Evolutionary conservation across 345 rosid species (phyloP), one percentile per base, ranked within the genome.

Genomic region (Melaleuca alternifolia): DNA sequence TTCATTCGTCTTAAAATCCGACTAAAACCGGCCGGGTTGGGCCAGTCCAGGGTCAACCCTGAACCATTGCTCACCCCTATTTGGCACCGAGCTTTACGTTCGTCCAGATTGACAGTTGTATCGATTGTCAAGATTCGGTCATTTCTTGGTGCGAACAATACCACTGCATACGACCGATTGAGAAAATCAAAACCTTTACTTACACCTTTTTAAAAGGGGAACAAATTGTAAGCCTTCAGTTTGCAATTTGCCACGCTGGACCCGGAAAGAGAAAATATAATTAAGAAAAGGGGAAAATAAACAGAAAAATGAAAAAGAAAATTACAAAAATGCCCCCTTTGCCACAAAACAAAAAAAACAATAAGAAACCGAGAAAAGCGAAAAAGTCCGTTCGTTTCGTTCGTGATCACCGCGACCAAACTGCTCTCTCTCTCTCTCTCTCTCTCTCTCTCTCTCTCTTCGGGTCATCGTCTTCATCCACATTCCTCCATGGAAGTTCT

Each of bases 31-130:
- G n/a, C n/a, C n/a, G n/a, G n/a, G n/a, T n/a, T n/a, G n/a, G n/a
- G n/a, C n/a, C n/a, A n/a, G n/a, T n/a, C n/a, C n/a, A n/a, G n/a
- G n/a, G n/a, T n/a, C n/a, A n/a, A n/a, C n/a, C n/a, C n/a, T n/a
- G n/a, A n/a, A n/a, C n/a, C n/a, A n/a, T n/a, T n/a, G n/a, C n/a
- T n/a, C n/a, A n/a, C n/a, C n/a, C 24, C 0, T 65, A 33, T 6
- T 71, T 33, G 48, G 6, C 0, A 71, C 3, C 1, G 4, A 71
- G 3, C 12, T 71, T 71, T 37, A 18, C 11, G 5, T 13, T 33
- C 79, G 9, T 71, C 12, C 18, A 37, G 13, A 71, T 33, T 0
- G 1, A 2, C n/a, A 1, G 5, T 1, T 1, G 5, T 71, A 5
- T 71, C 13, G 1, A 37, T 9, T 71, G 18, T 23, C 18, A 37